phyloP scores from a whole-genome alignment of 805 yeast genomes.

The Saturnispora bothae region DNA sequence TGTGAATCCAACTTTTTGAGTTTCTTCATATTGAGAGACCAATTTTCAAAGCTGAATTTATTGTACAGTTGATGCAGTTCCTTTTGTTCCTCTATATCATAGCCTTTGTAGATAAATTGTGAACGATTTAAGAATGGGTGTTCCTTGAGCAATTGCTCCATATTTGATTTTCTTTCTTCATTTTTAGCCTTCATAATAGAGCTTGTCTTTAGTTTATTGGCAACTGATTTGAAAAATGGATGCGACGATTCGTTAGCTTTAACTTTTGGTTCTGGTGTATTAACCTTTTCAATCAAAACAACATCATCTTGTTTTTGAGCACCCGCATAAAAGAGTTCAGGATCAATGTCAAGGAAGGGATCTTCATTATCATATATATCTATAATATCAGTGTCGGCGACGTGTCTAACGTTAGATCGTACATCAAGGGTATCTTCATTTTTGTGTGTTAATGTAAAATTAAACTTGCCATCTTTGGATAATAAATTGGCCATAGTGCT shows the following conservation, averaged over 20 bases:
- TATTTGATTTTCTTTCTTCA: background rate
- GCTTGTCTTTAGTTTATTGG: background rate
- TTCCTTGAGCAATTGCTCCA: background rate
- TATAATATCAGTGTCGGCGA: too few relatives aligned
- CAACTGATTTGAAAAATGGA: slow-evolving; percentile 12
- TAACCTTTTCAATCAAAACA: slow-evolving; percentile 4
- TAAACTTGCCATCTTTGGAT: background rate
- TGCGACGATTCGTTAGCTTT: slow-evolving; percentile 9
- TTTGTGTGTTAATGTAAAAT: background rate
- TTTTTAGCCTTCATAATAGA: background rate
- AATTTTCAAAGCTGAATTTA: background rate
- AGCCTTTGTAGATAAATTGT: slow-evolving; percentile 7
- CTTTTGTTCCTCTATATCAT: background rate
- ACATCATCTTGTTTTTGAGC: background rate
- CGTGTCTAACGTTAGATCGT: too few relatives aligned
- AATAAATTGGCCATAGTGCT: background rate
- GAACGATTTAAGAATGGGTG: slow-evolving; percentile 4
- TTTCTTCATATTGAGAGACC: background rate
- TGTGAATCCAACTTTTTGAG: background rate
- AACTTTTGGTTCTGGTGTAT: slow-evolving; percentile 3
- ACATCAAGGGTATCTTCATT: too few relatives aligned
- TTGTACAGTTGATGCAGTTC: slow-evolving; percentile 1
- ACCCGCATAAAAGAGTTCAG: background rate
- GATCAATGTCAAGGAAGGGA: background rate
- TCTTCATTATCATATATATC: background rate